phyloP scores from a whole-genome alignment of 2,329 filamentous ascomycete genomes.

The Aspergillus novofumigatus region DNA sequence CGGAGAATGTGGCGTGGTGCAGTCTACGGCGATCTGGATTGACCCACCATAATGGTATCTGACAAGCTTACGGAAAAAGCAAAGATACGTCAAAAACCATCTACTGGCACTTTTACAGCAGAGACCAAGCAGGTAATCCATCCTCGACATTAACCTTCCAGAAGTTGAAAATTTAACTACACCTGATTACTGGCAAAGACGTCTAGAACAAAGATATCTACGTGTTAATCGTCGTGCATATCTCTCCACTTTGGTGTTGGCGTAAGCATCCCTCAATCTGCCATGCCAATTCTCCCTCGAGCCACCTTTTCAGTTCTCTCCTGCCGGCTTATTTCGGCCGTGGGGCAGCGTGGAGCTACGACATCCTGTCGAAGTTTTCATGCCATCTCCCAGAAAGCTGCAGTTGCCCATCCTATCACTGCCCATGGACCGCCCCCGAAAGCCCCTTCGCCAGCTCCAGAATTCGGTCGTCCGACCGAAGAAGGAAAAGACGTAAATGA shows the following conservation, averaged over 20 bases:
- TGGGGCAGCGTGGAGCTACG: conserved; percentile 12
- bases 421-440: conserved; percentile 58
- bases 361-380: conserved; percentile 28
- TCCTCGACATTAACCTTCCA: not conserved
- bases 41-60: not conserved
- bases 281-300: conserved; percentile 23
- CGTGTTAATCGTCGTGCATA: not conserved
- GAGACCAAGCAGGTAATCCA: not conserved
- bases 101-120: not conserved
- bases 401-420: conserved; percentile 55
- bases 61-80: not conserved
- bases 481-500: conserved; percentile 36
- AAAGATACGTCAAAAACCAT: not conserved
- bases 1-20: not conserved
- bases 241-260: not conserved
- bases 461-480: conserved; percentile 46
- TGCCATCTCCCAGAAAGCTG: conserved; percentile 37
- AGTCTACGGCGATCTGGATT: not conserved
- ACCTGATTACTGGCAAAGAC: conserved; percentile 1
- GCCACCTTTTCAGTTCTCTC: conserved; percentile 13
- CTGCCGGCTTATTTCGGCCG: conserved; percentile 14
- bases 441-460: conserved; percentile 49
- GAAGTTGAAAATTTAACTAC: not conserved
- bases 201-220: not conserved
- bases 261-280: not conserved